Percentiles rank a stretch among this genome's conserved stretches.
Evolutionary conservation across 2,329 filamentous ascomycete species (phyloP).

Genomic region (Septoria petroselini): DNA sequence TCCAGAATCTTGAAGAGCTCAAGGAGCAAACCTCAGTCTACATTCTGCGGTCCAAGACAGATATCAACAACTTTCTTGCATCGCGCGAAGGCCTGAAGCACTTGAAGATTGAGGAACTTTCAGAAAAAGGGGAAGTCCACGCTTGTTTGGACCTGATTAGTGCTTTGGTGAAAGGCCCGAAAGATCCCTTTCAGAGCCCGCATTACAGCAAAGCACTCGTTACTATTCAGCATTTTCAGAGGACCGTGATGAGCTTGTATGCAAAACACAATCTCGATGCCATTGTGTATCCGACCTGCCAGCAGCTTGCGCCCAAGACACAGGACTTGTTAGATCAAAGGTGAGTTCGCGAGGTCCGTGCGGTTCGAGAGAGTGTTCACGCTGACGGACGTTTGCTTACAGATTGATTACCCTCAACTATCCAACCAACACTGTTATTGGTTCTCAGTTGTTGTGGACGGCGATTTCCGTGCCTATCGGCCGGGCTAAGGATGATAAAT

Average conservation of each 20-base stretch:
- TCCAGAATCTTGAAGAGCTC: conserved; percentile 27
- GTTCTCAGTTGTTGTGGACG: conserved; percentile 36
- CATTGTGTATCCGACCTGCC: conserved; percentile 38
- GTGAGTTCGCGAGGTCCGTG: conserved; percentile 8
- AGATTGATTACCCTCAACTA: conserved; percentile 34
- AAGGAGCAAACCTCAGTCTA: conserved; percentile 23
- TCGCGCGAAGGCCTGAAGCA: conserved; percentile 23
- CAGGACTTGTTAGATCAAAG: conserved; percentile 32
- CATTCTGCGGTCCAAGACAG: conserved; percentile 27
- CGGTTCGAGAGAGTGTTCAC: neutral
- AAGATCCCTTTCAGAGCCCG: conserved; percentile 32
- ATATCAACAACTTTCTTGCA: conserved; percentile 31
- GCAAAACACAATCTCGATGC: conserved; percentile 36
- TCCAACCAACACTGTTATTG: conserved; percentile 40
- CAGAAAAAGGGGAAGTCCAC: conserved; percentile 24
- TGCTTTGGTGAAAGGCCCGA: conserved; percentile 26
- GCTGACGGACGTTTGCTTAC: conserved; percentile 8
- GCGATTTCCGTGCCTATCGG: conserved; percentile 39
- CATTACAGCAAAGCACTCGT: conserved; percentile 32
- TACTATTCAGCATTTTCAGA: conserved; percentile 33
- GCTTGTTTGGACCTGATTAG: conserved; percentile 27
- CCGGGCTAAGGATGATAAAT: conserved; percentile 22
- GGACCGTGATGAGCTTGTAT: conserved; percentile 34
- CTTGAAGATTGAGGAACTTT: conserved; percentile 28
- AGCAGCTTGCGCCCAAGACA: conserved; percentile 37